Percentiles rank a stretch among this genome's conserved stretches.
Conservation (phyloP, 2,329 filamentous ascomycete species). For the Aspergillus sp. region DNA sequence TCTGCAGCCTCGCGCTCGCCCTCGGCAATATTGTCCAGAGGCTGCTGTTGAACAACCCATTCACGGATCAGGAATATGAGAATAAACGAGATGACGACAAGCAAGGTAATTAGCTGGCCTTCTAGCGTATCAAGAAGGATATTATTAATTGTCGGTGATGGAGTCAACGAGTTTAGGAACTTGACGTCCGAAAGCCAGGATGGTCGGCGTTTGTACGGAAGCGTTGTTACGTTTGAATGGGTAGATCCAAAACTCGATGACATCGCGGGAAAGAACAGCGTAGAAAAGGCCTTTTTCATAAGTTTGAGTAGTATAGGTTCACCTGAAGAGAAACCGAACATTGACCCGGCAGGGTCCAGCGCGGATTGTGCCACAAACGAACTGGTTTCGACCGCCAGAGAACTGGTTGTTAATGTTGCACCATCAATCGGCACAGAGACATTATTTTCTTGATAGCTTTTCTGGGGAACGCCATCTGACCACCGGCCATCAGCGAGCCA, state of each 20-base stretch:
- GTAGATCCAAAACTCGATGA: constrained; percentile 28
- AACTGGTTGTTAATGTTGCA: constrained; percentile 22
- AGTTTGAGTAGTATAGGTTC: constrained; percentile 50
- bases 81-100: constrained; percentile 92
- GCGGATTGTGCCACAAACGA: constrained; percentile 29
- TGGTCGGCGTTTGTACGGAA: constrained; percentile 36
- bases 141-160: constrained; percentile 71
- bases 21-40: constrained; percentile 78
- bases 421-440: constrained; percentile 16
- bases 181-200: constrained; percentile 60
- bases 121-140: constrained; percentile 81
- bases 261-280: constrained; percentile 33
- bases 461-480: constrained; percentile 35
- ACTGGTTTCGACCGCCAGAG: constrained; percentile 25
- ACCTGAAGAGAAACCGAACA: constrained; percentile 41
- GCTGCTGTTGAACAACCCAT: constrained; percentile 98
- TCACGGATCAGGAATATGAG: constrained; percentile 95
- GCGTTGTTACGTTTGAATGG: constrained; percentile 26
- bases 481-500: constrained; percentile 85
- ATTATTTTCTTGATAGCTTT: constrained; percentile 25
- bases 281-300: constrained; percentile 44
- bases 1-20: constrained; percentile 51
- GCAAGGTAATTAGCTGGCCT: constrained; percentile 87
- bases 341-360: constrained; percentile 39
- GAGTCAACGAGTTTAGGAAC: constrained; percentile 59